Percentiles rank a stretch among this genome's conserved stretches.
Conservation (phyloP, 345 rosid genomes). For the Bretschneidera sinensis region DNA sequence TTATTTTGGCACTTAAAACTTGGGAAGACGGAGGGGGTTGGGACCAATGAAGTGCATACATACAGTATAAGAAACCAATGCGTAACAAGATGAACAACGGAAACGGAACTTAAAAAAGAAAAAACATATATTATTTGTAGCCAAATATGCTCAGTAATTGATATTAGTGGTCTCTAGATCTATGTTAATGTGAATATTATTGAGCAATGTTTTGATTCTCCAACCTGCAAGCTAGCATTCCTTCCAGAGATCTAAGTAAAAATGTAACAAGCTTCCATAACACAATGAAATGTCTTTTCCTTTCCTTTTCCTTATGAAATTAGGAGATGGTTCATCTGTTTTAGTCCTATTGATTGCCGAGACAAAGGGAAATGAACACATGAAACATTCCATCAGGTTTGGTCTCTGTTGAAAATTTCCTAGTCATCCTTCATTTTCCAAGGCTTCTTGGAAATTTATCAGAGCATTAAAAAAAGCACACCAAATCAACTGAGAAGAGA, state of each 20-base stretch:
- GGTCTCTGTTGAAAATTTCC: background rate
- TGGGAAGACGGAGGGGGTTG: too few species aligned
- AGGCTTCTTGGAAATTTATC: background rate
- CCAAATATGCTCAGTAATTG: background rate
- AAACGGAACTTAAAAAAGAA: background rate
- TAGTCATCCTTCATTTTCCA: background rate
- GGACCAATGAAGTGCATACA: too few species aligned
- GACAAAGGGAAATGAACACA: background rate
- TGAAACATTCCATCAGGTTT: background rate
- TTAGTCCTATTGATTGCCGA: background rate
- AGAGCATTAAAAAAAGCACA: background rate
- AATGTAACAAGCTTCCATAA: too few species aligned
- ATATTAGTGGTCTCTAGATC: background rate
- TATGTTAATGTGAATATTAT: background rate
- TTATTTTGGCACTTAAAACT: too few species aligned
- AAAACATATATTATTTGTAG: too few species aligned
- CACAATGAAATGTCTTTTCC: too few species aligned
- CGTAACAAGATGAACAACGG: too few species aligned
- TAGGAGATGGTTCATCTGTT: background rate
- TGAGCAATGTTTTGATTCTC: conserved; percentile 1
- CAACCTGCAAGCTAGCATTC: background rate
- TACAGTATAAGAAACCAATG: too few species aligned
- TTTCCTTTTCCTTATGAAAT: background rate
- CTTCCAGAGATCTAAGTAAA: background rate
- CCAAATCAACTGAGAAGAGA: background rate